Percentiles rank a stretch among this genome's conserved stretches.
Evolutionary conservation across 2,329 filamentous ascomycete genomes (phyloP).

Genomic region (Metarhizium humberi): DNA sequence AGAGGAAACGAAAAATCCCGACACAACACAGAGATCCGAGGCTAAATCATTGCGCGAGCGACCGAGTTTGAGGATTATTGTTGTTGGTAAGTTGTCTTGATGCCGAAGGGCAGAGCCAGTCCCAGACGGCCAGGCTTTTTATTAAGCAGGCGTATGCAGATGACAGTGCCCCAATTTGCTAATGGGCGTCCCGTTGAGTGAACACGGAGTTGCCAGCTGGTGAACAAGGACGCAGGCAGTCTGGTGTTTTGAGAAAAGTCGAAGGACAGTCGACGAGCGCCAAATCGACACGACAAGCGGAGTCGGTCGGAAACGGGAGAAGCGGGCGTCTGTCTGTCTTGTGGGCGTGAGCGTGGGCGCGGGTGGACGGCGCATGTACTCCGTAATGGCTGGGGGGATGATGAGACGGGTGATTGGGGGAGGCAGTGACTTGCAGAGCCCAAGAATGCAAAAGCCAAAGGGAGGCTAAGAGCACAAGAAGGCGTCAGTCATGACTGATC

Average conservation of each 20-base stretch:
- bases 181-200: not conserved
- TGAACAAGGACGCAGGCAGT: not conserved
- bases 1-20: not conserved
- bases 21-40: not conserved
- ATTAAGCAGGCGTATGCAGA: not conserved
- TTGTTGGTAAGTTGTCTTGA: not conserved
- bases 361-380: no score
- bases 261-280: not conserved
- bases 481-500: no score
- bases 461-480: no score
- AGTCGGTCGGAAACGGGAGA: constrained; percentile 1
- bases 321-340: not conserved
- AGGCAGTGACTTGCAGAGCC: not conserved
- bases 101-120: not conserved
- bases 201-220: not conserved
- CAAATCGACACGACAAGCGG: constrained; percentile 1
- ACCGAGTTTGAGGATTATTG: not conserved
- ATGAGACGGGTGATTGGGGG: not conserved
- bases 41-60: not conserved
- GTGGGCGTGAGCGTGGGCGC: not conserved
- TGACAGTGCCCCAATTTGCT: not conserved
- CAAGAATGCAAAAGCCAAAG: not conserved
- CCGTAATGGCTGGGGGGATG: no score
- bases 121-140: not conserved
- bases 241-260: not conserved